A percentile compares a stretch with the other conserved stretches of the same genome.
These are phyloP conservation scores for Thraustotheca clavata DNA, from an alignment of 352 stramenopile species.

Conservation along the genomic window DNA sequence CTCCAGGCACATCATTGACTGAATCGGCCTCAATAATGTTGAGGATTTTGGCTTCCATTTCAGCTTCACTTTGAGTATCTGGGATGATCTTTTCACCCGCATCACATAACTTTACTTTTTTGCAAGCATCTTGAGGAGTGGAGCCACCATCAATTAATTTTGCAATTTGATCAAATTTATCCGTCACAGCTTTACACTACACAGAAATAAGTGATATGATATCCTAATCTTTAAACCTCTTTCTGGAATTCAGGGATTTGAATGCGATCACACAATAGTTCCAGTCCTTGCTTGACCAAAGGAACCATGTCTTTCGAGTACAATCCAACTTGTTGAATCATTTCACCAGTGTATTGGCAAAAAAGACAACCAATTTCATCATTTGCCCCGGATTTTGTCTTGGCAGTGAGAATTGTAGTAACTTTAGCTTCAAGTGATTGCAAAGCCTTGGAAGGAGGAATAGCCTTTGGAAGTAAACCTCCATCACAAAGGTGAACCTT, in stretches of 20 bases:
- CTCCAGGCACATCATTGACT: not conserved
- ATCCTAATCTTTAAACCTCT: no score
- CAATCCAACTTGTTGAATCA: slow-evolving; percentile 38
- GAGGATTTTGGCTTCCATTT: not conserved
- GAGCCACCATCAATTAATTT: slow-evolving; percentile 3
- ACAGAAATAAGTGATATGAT: no score
- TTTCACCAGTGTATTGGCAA: slow-evolving; percentile 67
- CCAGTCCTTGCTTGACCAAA: slow-evolving; percentile 54
- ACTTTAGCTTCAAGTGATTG: slow-evolving; percentile 1
- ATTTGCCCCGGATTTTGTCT: slow-evolving; percentile 33
- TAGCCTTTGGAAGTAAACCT: not conserved
- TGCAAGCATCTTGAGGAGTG: not conserved
- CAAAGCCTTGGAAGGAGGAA: not conserved
- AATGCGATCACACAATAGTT: slow-evolving; percentile 69
- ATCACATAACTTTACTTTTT: slow-evolving; percentile 12
- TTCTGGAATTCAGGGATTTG: slow-evolving; percentile 30
- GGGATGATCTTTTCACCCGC: not conserved
- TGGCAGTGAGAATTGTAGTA: slow-evolving; percentile 24
- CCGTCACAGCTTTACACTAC: slow-evolving; percentile 7
- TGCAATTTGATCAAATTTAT: slow-evolving; percentile 12
- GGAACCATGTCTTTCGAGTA: slow-evolving; percentile 38
- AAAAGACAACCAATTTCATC: slow-evolving; percentile 51
- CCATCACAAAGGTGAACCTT: slow-evolving; percentile 1
- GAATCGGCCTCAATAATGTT: not conserved
- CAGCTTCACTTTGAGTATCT: not conserved